phyloP scores from a whole-genome alignment of 768 basidiomycete species.

The Boletellus emodensis region DNA sequence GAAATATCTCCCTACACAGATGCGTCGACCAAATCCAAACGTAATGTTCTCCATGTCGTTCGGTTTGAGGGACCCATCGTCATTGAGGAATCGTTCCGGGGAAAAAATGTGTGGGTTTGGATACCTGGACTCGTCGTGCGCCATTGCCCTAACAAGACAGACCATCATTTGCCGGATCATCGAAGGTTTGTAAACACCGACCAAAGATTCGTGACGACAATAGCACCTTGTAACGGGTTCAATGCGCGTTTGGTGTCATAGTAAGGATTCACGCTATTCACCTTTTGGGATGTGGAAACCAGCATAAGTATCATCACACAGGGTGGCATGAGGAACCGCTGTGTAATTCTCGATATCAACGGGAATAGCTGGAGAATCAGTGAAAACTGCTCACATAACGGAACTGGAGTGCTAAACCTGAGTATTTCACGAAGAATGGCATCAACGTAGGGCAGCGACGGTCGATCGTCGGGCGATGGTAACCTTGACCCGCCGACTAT shows the following conservation, averaged over 20 bases:
- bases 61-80: not conserved
- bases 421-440: not conserved
- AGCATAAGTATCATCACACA: too few species aligned
- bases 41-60: not conserved
- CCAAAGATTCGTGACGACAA: slow-evolving; percentile 28
- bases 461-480: not conserved
- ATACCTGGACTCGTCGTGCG: slow-evolving; percentile 25
- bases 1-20: slow-evolving; percentile 12
- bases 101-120: slow-evolving; percentile 32
- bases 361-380: too few species aligned
- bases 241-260: not conserved
- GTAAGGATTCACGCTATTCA: not conserved
- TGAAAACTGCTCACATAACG: not conserved
- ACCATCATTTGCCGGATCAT: not conserved
- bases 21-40: slow-evolving; percentile 17
- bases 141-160: slow-evolving; percentile 1
- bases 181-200: not conserved
- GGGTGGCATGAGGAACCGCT: too few species aligned
- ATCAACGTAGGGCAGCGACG: not conserved
- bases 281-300: slow-evolving; percentile 34
- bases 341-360: too few species aligned
- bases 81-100: slow-evolving; percentile 36
- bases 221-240: slow-evolving; percentile 6
- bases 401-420: not conserved
- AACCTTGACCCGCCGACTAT: not conserved